A percentile compares a stretch with the other conserved stretches of the same genome.
phyloP scores from a whole-genome alignment of 441 rosid species.

The Pelargonium citronellum region DNA sequence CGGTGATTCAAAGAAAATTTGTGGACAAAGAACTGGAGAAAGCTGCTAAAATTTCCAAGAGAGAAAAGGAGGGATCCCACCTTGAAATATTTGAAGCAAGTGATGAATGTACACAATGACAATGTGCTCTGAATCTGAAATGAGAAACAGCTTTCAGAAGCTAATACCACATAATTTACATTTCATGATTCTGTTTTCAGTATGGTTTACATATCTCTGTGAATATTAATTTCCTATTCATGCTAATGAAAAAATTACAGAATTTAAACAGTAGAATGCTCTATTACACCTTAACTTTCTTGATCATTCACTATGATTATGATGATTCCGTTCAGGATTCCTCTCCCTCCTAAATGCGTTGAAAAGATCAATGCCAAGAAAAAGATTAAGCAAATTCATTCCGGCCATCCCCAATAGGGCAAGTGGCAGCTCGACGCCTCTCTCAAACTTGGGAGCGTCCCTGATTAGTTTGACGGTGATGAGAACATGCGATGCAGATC shows the following conservation, averaged over 20 bases:
- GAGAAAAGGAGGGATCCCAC: too few species aligned
- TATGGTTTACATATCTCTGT: background rate
- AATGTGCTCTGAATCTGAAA: too few species aligned
- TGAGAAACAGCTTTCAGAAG: too few species aligned
- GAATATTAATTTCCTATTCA: background rate
- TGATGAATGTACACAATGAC: too few species aligned
- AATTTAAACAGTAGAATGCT: background rate
- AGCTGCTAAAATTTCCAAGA: too few species aligned
- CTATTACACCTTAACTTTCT: background rate
- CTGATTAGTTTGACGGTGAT: conserved; percentile 60
- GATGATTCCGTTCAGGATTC: conserved; percentile 24
- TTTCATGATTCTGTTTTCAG: background rate
- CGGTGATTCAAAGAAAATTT: too few species aligned
- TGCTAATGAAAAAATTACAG: background rate
- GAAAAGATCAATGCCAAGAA: conserved; percentile 70
- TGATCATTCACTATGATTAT: conserved; percentile 24
- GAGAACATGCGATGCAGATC: conserved; percentile 51
- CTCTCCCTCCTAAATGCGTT: conserved; percentile 64
- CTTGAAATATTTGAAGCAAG: too few species aligned
- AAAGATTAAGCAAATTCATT: conserved; percentile 65
- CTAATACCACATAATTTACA: background rate
- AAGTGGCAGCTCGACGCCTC: conserved; percentile 73
- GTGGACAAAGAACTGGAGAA: too few species aligned
- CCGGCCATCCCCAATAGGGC: conserved; percentile 84
- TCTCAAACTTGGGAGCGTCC: conserved; percentile 65